These are phyloP conservation scores for Thelonectria discophora DNA, from an alignment of 2,329 filamentous ascomycete species.

Conservation along the genomic window DNA sequence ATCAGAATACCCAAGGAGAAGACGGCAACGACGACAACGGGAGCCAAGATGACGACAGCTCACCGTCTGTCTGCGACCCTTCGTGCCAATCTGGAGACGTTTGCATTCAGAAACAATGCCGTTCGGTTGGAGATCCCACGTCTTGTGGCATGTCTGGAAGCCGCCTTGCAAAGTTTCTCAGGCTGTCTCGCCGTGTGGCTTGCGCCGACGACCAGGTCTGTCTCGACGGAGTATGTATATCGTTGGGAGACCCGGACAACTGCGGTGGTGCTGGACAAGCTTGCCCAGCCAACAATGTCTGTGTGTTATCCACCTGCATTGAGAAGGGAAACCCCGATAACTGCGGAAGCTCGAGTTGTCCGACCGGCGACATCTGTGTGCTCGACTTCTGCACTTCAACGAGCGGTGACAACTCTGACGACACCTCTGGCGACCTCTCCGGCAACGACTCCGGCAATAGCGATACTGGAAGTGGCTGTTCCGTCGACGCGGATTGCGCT, in stretches of 20 bases:
- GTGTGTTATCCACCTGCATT: slow-evolving; percentile 26
- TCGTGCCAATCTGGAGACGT: background rate
- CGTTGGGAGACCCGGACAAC: slow-evolving; percentile 2
- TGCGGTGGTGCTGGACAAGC: slow-evolving; percentile 18
- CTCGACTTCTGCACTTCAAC: slow-evolving; percentile 25
- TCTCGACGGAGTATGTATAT: slow-evolving; percentile 23
- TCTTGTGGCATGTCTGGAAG: background rate
- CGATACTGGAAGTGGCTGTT: background rate
- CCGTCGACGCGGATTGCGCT: background rate
- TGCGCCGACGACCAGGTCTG: slow-evolving; percentile 25
- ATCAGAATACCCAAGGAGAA: background rate
- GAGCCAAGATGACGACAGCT: background rate
- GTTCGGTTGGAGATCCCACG: background rate
- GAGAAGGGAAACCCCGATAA: slow-evolving; percentile 13
- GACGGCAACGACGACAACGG: background rate
- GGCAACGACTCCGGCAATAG: background rate
- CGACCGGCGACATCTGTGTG: slow-evolving; percentile 24
- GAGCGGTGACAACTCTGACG: background rate
- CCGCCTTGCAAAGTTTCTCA: background rate
- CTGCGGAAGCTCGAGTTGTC: slow-evolving; percentile 21
- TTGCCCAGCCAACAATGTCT: slow-evolving; percentile 28
- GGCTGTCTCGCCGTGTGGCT: background rate
- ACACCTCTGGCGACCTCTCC: background rate
- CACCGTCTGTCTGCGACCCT: background rate
- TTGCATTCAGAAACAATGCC: slow-evolving; percentile 5